Evolutionary conservation across 441 rosid species (phyloP).

Genomic region (Capsella rubella): DNA sequence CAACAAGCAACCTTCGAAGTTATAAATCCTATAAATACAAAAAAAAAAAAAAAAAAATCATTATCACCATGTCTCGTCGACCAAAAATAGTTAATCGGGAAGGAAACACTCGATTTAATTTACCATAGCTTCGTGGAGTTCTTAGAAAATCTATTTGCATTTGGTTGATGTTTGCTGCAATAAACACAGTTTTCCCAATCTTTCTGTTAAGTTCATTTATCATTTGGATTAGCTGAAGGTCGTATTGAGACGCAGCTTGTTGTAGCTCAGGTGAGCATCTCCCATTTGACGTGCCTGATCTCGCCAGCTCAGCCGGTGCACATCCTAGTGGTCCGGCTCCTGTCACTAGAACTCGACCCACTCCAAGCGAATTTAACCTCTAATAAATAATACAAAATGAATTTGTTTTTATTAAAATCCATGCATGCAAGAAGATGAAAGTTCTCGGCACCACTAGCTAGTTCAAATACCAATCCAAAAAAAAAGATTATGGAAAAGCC

Average conservation of each 20-base stretch:
- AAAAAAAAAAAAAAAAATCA: not conserved
- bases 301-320: constrained; percentile 71
- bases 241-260: constrained; percentile 61
- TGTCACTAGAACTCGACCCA: constrained; percentile 70
- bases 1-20: constrained; percentile 67
- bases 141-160: constrained; percentile 59
- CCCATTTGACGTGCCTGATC: constrained; percentile 51
- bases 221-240: constrained; percentile 66
- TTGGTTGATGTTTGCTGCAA: constrained; percentile 57
- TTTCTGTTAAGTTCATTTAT: constrained; percentile 49
- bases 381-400: constrained; percentile 34
- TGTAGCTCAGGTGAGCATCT: constrained; percentile 59
- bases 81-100: not conserved
- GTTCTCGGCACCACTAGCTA: not conserved
- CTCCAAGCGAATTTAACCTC: constrained; percentile 69
- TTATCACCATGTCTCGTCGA: constrained; percentile 29
- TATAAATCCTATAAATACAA: constrained; percentile 47
- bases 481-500: not conserved
- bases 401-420: not conserved
- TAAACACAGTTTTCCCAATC: constrained; percentile 54
- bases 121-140: constrained; percentile 57
- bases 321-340: constrained; percentile 88
- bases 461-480: not conserved
- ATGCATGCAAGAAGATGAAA: not conserved
- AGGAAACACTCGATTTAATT: not conserved